Conservation (phyloP, 768 basidiomycete species). For the Podaxis sp. region DNA sequence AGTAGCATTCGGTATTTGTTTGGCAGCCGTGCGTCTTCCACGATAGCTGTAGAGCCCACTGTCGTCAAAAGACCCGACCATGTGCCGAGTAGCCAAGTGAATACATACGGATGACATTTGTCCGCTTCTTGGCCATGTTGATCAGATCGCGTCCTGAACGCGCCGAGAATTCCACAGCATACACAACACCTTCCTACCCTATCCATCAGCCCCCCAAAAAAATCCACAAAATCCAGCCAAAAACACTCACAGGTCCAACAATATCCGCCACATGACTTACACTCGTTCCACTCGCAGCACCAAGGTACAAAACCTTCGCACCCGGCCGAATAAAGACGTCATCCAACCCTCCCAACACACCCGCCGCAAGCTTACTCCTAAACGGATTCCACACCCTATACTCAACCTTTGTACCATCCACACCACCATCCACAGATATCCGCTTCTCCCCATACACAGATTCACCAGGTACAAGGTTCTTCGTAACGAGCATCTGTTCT, state of each 20-base stretch:
- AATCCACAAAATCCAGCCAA: neutral
- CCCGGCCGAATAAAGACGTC: slow-evolving; percentile 91
- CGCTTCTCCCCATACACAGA: slow-evolving; percentile 98
- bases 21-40: slow-evolving; percentile 96
- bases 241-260: slow-evolving; percentile 78
- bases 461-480: slow-evolving; percentile 96
- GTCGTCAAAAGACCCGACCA: neutral
- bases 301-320: slow-evolving; percentile 94
- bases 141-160: slow-evolving; percentile 97
- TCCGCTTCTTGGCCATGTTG: slow-evolving; percentile 99
- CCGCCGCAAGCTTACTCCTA: slow-evolving; percentile 93
- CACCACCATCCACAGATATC: slow-evolving; percentile 74
- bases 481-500: slow-evolving; percentile 94
- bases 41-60: slow-evolving; percentile 58
- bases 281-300: slow-evolving; percentile 96
- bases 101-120: slow-evolving; percentile 92
- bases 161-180: slow-evolving; percentile 97
- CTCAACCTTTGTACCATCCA: slow-evolving; percentile 81
- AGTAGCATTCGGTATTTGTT: slow-evolving; percentile 97
- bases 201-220: neutral
- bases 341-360: slow-evolving; percentile 93
- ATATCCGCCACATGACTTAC: slow-evolving; percentile 99
- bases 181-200: slow-evolving; percentile 85
- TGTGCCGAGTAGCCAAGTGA: neutral
- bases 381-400: slow-evolving; percentile 99